A percentile compares a stretch with the other conserved stretches of the same genome.
These are phyloP conservation scores for Limonium bicolor DNA, from an alignment of 148 eudicot species.

Conservation along the genomic window DNA sequence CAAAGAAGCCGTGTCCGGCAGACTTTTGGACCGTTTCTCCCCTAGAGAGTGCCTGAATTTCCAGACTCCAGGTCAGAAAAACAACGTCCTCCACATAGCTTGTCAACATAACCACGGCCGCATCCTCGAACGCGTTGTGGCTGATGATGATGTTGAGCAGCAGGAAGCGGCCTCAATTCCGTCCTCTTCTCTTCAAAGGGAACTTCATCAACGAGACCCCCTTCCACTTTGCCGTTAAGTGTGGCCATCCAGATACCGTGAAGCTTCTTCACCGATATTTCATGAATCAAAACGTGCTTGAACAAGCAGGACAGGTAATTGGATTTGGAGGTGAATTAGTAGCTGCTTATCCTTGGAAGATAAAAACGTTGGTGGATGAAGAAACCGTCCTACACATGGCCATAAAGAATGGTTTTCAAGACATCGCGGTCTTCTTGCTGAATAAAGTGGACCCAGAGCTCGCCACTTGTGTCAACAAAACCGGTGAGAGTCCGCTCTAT, in stretches of 20 bases:
- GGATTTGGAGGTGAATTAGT: no score
- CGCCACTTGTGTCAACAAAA: background rate
- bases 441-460: background rate
- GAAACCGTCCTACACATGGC: background rate
- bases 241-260: background rate
- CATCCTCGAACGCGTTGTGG: background rate
- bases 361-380: background rate
- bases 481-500: background rate
- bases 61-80: constrained; percentile 1
- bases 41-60: background rate
- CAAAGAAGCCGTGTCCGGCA: background rate
- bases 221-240: background rate
- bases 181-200: constrained; percentile 1
- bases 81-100: constrained; percentile 2
- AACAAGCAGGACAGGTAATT: no score
- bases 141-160: no score
- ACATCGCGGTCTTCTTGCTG: background rate
- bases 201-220: constrained; percentile 2
- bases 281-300: no score
- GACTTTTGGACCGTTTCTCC: background rate
- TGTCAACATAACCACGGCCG: background rate
- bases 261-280: background rate
- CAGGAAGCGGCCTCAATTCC: no score
- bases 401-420: background rate
- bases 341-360: constrained; percentile 2